These are phyloP conservation scores for Lactuca sativa DNA, from an alignment of 129 eudicot genomes.

Conservation along the genomic window DNA sequence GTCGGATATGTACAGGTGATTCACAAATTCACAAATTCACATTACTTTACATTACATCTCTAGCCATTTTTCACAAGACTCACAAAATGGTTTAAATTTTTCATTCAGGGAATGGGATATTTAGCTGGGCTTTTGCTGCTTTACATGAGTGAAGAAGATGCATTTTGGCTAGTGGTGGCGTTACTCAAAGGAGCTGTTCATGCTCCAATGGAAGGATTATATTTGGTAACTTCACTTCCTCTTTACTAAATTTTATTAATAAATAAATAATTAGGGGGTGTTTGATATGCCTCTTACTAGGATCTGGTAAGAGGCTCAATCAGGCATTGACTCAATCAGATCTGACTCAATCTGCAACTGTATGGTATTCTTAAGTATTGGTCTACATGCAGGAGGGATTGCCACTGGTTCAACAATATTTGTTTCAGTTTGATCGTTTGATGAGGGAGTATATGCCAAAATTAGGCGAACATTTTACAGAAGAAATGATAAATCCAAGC, in stretches of 20 bases:
- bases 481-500: conserved; percentile 97
- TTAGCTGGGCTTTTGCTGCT: conserved; percentile 90
- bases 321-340: too few species aligned
- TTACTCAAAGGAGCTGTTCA: conserved; percentile 96
- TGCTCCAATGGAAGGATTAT: conserved; percentile 98
- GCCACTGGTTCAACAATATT: conserved; percentile 98
- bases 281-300: too few species aligned
- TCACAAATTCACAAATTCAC: background rate
- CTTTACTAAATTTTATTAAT: background rate
- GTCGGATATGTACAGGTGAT: conserved; percentile 99
- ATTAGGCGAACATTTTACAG: conserved; percentile 83
- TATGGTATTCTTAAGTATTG: too few species aligned
- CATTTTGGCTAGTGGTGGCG: conserved; percentile 97
- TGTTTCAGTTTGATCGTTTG: conserved; percentile 76
- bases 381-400: conserved; percentile 64
- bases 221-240: conserved; percentile 54
- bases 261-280: too few species aligned
- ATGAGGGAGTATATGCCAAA: conserved; percentile 84
- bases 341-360: too few species aligned
- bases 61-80: conserved; percentile 2
- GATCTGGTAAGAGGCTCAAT: too few species aligned
- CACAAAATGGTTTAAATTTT: background rate
- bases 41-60: background rate
- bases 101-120: conserved; percentile 91
- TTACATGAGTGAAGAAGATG: conserved; percentile 99